Percentiles rank a stretch among this genome's conserved stretches.
Conservation (phyloP, 257 asterid genomes). For the Ilex asprella region DNA sequence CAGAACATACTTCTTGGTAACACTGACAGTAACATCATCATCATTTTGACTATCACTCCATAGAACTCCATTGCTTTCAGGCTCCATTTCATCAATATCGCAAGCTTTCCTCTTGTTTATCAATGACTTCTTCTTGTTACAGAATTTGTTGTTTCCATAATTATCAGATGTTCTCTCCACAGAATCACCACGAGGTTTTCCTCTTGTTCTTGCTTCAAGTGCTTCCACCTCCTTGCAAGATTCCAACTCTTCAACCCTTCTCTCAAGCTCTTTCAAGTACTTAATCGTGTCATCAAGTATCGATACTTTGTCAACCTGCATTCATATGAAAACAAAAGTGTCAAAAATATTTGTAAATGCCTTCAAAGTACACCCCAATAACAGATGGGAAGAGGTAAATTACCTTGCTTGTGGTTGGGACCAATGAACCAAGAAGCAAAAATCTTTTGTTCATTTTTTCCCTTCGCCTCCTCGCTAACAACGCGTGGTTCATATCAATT, state of each 20-base stretch:
- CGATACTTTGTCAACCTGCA: slow-evolving; percentile 86
- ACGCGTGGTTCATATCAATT: slow-evolving; percentile 46
- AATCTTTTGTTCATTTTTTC: slow-evolving; percentile 78
- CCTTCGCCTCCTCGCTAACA: slow-evolving; percentile 60
- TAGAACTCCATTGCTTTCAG: slow-evolving; percentile 21
- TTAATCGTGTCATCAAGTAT: slow-evolving; percentile 78
- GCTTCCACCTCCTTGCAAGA: slow-evolving; percentile 39
- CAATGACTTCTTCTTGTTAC: slow-evolving; percentile 27
- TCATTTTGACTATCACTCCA: slow-evolving; percentile 23
- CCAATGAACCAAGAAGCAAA: slow-evolving; percentile 60
- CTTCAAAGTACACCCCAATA: not conserved
- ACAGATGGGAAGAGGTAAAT: not conserved
- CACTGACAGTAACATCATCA: slow-evolving; percentile 37
- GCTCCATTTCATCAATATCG: slow-evolving; percentile 32
- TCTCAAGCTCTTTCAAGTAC: slow-evolving; percentile 67
- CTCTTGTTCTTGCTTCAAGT: slow-evolving; percentile 26
- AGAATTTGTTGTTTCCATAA: slow-evolving; percentile 29
- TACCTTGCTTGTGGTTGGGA: slow-evolving; percentile 93
- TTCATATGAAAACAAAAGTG: not conserved
- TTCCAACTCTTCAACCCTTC: slow-evolving; percentile 61
- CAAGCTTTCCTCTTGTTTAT: slow-evolving; percentile 58
- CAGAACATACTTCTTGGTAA: slow-evolving; percentile 43
- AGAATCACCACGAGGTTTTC: slow-evolving; percentile 46
- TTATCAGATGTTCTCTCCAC: slow-evolving; percentile 64
- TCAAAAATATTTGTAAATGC: not conserved